phyloP scores from a whole-genome alignment of 139 green algal genomes.

The Micromonas commoda region DNA sequence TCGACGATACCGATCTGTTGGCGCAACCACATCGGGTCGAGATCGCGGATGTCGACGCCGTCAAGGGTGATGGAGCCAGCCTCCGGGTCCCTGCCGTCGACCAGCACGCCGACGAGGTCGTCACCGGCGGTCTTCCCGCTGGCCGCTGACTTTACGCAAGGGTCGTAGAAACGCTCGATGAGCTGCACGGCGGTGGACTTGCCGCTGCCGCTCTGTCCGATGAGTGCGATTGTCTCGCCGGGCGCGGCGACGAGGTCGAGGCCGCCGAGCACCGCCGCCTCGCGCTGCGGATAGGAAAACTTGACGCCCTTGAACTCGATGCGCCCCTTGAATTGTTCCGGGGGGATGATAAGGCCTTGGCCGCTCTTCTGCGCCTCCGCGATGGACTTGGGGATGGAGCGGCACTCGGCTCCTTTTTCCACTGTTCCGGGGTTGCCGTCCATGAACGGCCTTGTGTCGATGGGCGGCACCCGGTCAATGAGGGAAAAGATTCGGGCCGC shows the following conservation, averaged over 20 bases:
- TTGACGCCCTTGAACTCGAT: constrained; percentile 34
- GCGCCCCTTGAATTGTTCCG: constrained; percentile 13
- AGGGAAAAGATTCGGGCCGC: constrained; percentile 14
- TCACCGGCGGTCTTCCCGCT: no score
- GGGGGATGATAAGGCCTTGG: background rate
- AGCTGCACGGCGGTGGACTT: constrained; percentile 86
- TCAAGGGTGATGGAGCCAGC: constrained; percentile 62
- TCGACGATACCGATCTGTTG: constrained; percentile 67
- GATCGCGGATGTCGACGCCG: constrained; percentile 57
- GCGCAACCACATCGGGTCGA: constrained; percentile 75
- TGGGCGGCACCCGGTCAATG: constrained; percentile 19
- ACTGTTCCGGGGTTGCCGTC: background rate
- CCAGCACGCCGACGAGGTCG: background rate
- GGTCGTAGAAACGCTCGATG: constrained; percentile 80
- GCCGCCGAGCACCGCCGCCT: constrained; percentile 51
- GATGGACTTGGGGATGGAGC: background rate
- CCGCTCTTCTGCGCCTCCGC: background rate
- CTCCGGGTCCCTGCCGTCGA: background rate
- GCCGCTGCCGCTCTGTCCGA: constrained; percentile 80
- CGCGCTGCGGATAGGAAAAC: constrained; percentile 65
- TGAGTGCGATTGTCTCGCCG: constrained; percentile 72
- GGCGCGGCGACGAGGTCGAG: constrained; percentile 54
- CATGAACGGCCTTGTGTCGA: constrained; percentile 20
- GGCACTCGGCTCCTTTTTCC: background rate
- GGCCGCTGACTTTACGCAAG: background rate